phyloP scores from a whole-genome alignment of 805 yeast genomes.

The Clavispora fructus region DNA sequence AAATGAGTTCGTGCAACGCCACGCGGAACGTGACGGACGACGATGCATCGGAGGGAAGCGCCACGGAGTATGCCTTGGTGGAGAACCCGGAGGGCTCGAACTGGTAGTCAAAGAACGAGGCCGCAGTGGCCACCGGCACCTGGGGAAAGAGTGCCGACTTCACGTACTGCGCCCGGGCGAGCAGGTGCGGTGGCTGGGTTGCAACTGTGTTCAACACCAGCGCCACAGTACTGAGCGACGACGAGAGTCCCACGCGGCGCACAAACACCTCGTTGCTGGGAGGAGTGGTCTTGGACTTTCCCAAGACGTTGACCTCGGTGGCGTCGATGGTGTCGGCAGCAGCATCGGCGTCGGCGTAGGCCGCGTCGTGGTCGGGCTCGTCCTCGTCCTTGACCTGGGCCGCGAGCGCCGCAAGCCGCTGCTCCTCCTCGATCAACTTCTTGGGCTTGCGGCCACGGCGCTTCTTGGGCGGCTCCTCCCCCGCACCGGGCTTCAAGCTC shows the following conservation, averaged over 20 bases:
- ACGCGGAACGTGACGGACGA: constrained; percentile 45
- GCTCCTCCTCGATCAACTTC: constrained; percentile 18
- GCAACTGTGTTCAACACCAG: constrained; percentile 8
- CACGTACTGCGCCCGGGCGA: constrained; percentile 21
- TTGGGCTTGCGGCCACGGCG: constrained; percentile 20
- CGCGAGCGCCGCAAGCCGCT: constrained; percentile 10
- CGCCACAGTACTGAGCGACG: constrained; percentile 7
- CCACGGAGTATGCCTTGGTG: constrained; percentile 36
- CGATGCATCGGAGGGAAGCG: constrained; percentile 41
- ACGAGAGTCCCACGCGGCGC: constrained; percentile 10
- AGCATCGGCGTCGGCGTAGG: constrained; percentile 2
- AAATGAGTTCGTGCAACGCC: constrained; percentile 30
- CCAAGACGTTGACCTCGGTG: constrained; percentile 13
- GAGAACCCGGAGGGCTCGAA: constrained; percentile 33
- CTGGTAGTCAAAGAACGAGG: constrained; percentile 30
- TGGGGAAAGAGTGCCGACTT: constrained; percentile 31
- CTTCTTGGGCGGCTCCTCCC: constrained; percentile 16
- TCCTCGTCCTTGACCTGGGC: constrained; percentile 8
- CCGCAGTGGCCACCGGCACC: constrained; percentile 21
- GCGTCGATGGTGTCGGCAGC: constrained; percentile 4
- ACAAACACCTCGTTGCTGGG: constrained; percentile 14
- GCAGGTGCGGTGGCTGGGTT: constrained; percentile 10
- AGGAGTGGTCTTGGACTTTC: constrained; percentile 10
- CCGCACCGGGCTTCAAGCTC: constrained; percentile 19
- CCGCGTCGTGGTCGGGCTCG: constrained; percentile 1